Evolutionary conservation across 345 rosid genomes (phyloP).

Genomic region (Moringa oleifera): DNA sequence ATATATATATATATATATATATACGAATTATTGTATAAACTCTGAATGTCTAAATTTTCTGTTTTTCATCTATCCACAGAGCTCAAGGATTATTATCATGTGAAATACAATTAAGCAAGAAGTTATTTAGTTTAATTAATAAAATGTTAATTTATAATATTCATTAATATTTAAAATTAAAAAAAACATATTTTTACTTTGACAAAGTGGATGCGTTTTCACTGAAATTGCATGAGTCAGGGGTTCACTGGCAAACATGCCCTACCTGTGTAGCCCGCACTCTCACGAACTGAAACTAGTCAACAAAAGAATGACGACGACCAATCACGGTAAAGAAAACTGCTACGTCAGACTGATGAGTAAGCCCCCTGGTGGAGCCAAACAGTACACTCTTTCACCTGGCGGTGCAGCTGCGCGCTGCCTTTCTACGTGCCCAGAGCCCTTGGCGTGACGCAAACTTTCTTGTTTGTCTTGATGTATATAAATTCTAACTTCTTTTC

Average conservation of each 20-base stretch:
- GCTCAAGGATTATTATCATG: no score
- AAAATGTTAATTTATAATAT: not conserved
- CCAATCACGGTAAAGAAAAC: not conserved
- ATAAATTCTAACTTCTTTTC: no score
- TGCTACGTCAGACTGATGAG: conserved; percentile 5
- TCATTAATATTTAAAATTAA: no score
- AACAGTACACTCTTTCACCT: not conserved
- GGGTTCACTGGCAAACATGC: not conserved
- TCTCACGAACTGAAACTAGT: not conserved
- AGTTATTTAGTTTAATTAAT: no score
- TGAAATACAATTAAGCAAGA: no score
- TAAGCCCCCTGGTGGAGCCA: not conserved
- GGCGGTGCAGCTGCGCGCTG: not conserved
- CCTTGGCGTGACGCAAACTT: not conserved
- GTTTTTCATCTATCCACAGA: no score
- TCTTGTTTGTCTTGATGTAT: not conserved
- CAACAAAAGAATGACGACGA: not conserved
- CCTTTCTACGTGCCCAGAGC: conserved; percentile 3
- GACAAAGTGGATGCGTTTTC: no score
- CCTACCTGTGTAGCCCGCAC: conserved; percentile 7
- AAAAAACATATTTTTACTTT: no score
- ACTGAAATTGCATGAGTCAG: no score
- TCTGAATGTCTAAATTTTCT: no score
- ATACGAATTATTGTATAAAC: no score
- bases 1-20: no score